phyloP scores from a whole-genome alignment of 768 basidiomycete genomes.

The Boletus coccyginus region DNA sequence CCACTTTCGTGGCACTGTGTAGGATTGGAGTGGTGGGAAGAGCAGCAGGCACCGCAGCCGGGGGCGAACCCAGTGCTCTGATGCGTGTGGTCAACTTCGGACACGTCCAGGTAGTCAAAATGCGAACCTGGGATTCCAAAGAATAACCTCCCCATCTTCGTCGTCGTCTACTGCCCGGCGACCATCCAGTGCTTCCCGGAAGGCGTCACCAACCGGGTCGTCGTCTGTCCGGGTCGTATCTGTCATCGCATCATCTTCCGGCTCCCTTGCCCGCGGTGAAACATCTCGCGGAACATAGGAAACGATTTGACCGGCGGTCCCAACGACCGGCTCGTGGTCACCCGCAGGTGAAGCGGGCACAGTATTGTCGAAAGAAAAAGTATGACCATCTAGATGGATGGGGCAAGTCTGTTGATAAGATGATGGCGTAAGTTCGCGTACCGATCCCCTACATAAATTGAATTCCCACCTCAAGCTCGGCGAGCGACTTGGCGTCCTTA shows the following conservation, averaged over 20 bases:
- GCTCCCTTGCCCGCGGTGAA: constrained; percentile 13
- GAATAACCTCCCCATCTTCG: constrained; percentile 67
- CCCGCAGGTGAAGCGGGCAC: constrained; percentile 5
- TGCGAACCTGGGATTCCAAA: constrained; percentile 66
- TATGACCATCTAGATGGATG: constrained; percentile 20
- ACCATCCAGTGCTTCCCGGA: constrained; percentile 46
- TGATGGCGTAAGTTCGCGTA: constrained; percentile 12
- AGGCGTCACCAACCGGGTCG: constrained; percentile 73
- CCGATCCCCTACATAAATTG: constrained; percentile 1
- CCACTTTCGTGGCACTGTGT: background rate
- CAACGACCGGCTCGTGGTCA: background rate
- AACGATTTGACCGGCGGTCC: constrained; percentile 16
- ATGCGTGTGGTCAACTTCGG: constrained; percentile 2
- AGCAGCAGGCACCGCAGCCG: background rate
- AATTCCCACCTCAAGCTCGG: constrained; percentile 53
- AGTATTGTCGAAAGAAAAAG: constrained; percentile 17
- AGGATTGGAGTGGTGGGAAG: constrained; percentile 24
- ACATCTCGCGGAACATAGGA: constrained; percentile 3
- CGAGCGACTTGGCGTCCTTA: constrained; percentile 62
- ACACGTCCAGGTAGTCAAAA: background rate
- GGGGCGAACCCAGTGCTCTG: constrained; percentile 23
- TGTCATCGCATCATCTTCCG: constrained; percentile 64
- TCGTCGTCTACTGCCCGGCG: constrained; percentile 39
- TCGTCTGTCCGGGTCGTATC: constrained; percentile 67
- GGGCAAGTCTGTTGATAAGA: constrained; percentile 25